These are phyloP conservation scores for Saturnispora zaruensis DNA, from an alignment of 805 yeast species.

Conservation along the genomic window DNA sequence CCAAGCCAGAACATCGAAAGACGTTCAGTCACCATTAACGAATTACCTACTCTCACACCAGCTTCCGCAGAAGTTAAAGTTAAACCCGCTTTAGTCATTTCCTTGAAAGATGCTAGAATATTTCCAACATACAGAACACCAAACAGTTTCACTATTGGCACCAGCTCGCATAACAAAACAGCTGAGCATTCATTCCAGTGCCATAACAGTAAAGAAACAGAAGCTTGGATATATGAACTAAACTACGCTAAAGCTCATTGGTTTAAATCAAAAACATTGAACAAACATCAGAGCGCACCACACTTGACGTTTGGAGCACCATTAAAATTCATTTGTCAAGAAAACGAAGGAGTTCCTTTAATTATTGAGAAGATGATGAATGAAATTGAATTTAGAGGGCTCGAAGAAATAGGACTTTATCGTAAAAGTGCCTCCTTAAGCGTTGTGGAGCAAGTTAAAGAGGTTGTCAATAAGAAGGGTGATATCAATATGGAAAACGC, in stretches of 20 bases:
- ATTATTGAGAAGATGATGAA: slow-evolving; percentile 57
- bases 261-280: slow-evolving; percentile 37
- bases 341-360: slow-evolving; percentile 59
- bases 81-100: slow-evolving; percentile 43
- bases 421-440: slow-evolving; percentile 53
- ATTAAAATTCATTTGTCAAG: slow-evolving; percentile 58
- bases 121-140: slow-evolving; percentile 47
- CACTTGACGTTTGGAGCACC: slow-evolving; percentile 76
- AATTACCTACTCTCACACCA: slow-evolving; percentile 39
- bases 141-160: slow-evolving; percentile 40
- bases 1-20: slow-evolving; percentile 10
- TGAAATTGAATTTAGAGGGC: slow-evolving; percentile 78
- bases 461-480: slow-evolving; percentile 39
- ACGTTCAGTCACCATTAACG: slow-evolving; percentile 37
- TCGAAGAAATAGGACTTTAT: slow-evolving; percentile 86
- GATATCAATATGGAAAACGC: slow-evolving; percentile 36
- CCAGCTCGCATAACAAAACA: slow-evolving; percentile 27
- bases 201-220: slow-evolving; percentile 47
- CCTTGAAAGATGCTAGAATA: slow-evolving; percentile 37
- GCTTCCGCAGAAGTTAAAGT: slow-evolving; percentile 30
- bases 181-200: slow-evolving; percentile 54
- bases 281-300: slow-evolving; percentile 16
- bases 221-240: slow-evolving; percentile 59
- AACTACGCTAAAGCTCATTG: slow-evolving; percentile 45
- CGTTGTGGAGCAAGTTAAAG: slow-evolving; percentile 36